Conservation (phyloP, 2,329 filamentous ascomycete species). For the Lachnellula hyalina region DNA sequence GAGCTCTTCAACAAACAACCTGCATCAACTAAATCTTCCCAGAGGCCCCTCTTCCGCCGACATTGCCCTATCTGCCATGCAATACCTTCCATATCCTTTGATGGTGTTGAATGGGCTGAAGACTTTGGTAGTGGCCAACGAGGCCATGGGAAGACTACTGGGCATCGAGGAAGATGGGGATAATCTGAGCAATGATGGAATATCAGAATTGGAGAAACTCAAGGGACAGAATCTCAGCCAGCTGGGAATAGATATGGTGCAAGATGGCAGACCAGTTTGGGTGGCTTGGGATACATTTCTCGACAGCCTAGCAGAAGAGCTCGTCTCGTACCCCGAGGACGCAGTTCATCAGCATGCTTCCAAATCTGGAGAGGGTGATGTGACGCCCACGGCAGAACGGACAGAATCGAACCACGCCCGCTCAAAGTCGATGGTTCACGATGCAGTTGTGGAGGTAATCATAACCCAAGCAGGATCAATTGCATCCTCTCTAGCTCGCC, state of each 20-base stretch:
- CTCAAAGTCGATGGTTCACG: slow-evolving; percentile 41
- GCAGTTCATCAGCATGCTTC: slow-evolving; percentile 2
- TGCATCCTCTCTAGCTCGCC: slow-evolving; percentile 9
- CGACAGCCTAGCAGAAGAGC: slow-evolving; percentile 41
- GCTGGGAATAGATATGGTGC: slow-evolving; percentile 67
- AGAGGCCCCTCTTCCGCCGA: slow-evolving; percentile 43
- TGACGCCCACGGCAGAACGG: slow-evolving; percentile 34
- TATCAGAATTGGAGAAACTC: slow-evolving; percentile 50
- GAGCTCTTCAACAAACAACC: slow-evolving; percentile 7
- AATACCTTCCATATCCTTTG: slow-evolving; percentile 68
- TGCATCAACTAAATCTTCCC: slow-evolving; percentile 36
- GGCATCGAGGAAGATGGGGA: slow-evolving; percentile 46
- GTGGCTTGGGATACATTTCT: slow-evolving; percentile 55
- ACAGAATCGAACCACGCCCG: slow-evolving; percentile 13
- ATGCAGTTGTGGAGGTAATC: slow-evolving; percentile 64
- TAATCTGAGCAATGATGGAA: slow-evolving; percentile 37
- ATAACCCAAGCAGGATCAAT: slow-evolving; percentile 40
- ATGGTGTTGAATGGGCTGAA: slow-evolving; percentile 64
- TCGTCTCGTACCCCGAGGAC: slow-evolving; percentile 9
- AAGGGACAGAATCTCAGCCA: slow-evolving; percentile 62
- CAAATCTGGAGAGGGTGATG: slow-evolving; percentile 19
- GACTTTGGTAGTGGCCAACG: slow-evolving; percentile 67
- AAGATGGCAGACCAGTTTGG: slow-evolving; percentile 58
- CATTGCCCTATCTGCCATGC: slow-evolving; percentile 62
- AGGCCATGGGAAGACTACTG: slow-evolving; percentile 66